Base-by-base conservation (phyloP, 306 rosid species). In the Vigna radiata region DNA sequence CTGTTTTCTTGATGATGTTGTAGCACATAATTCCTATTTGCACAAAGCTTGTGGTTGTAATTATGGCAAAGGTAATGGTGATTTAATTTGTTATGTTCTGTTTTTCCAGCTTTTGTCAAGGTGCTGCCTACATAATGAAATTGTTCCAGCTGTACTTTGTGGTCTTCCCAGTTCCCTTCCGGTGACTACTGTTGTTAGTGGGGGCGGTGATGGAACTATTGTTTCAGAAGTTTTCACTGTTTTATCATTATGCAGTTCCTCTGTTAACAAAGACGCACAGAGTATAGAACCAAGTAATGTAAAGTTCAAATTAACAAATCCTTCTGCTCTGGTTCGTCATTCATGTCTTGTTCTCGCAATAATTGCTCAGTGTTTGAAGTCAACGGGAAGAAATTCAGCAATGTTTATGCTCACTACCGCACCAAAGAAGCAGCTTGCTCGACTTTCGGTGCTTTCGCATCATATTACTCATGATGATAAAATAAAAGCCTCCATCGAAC, bases 111-210 rank as follows among this genome's bases (percentile, higher is more conserved):
- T 95, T 50, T 85, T 95, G 79, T 80, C 85, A 61, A 88, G 96
- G 83, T 92, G 93, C 87, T 92, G 99, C 87, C 72, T 90, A 36
- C 88, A 85, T 60, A 88, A 77, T 86, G 89, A 83, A 77, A 79
- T 75, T 77, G 88, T 95, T 83, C 90, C 97, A 4, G 90, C 91
- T 4, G 85, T 91, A n/a, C 89, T 95, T 23, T 95, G 99, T 86
- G 96, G 96, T 70, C 86, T 95, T 59, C 97, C 99, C 39, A 86
- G 82, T 74, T 90, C 97, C 77, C 91, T 95, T 63, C 99, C 99
- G 6, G 92, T 86, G 74, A 87, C 94, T 72, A 92, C 97, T 62
- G 87, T 95, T 83, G 97, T 95, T 59, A 95, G 99, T 80, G 99
- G 99, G 12, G 97, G 96, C 3, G 97, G 92, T 70, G 99, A 95